Base-by-base conservation (phyloP, 495 filamentous ascomycete species). In the Trichocladium antarcticum region DNA sequence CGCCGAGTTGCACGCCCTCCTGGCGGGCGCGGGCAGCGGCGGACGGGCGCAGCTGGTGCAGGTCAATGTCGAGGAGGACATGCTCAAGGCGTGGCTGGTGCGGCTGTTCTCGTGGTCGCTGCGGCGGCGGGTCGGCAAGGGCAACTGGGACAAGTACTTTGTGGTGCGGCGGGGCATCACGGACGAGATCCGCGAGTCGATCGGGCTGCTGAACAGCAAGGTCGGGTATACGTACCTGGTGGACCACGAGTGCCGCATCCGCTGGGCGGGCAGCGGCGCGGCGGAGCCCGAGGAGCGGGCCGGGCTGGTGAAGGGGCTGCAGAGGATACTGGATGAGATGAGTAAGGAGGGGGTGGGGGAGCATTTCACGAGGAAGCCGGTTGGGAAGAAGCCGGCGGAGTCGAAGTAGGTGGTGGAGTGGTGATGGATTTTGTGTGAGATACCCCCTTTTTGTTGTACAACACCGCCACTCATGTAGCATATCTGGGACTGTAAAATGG, bases 201-300 rank as follows among this genome's bases (percentile, higher is more conserved):
- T 97, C 53, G 89, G 87, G 3, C 68, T 92, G 60, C 62, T 87
- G 63, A 99, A 97, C 66, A 76, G 74, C 35, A 88, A 85, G 68
- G 89, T 95, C 10, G 93, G 93, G 11, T 96, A 96, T 71, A 85
- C 88, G 21, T 99, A 95, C 68, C 72, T 99, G 47, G 65, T 99
- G 49, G 92, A 99, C 68, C 71, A 78, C 56, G 68, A 87, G 39
- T 93, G 87, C 67, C 82, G 76, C 68, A 96, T 99, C 50, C 77
- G 92, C 29, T 99, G 92, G 92, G 92, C 90, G 0, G 92, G 85
- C 3, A 89, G 87, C 64, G 92, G 87, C n/a, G 63, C 71, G 34
- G 83, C 85, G 12, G 74, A 81, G 38, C 71, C 66, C 5, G 74
- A 71, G 16, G 92, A 97, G 72, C 75, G 74, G 61, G 78, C 83